Percentiles rank a stretch among this genome's conserved stretches.
phyloP scores from a whole-genome alignment of 2,329 filamentous ascomycete genomes.

The Fusarium guadeloupense region DNA sequence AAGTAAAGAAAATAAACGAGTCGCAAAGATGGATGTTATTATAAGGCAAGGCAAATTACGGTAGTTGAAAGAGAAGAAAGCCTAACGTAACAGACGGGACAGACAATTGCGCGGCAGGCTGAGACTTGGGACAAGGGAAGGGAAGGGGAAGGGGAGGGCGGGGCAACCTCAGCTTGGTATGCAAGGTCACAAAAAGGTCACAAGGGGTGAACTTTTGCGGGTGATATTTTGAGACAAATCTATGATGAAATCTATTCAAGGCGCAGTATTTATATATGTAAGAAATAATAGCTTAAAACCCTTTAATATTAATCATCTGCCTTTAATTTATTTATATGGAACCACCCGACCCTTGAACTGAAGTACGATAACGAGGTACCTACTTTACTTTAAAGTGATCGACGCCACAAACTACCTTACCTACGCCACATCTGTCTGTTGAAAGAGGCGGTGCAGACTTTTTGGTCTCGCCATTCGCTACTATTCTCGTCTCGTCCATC shows the following conservation, averaged over 20 bases:
- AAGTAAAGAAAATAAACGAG: background rate
- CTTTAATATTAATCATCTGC: no score
- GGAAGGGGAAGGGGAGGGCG: conserved; percentile 8
- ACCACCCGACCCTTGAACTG: no score
- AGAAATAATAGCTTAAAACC: no score
- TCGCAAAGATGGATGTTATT: conserved; percentile 4
- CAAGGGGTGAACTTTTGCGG: conserved; percentile 16
- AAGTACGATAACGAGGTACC: background rate
- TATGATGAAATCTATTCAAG: no score
- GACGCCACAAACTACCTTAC: conserved; percentile 39
- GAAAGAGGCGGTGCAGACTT: conserved; percentile 35
- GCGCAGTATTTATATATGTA: no score
- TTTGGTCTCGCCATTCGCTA: conserved; percentile 10
- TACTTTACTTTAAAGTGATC: conserved; percentile 4
- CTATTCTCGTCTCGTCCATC: conserved; percentile 23
- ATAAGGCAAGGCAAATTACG: background rate
- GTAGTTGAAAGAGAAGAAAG: conserved; percentile 11
- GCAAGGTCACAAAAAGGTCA: conserved; percentile 17
- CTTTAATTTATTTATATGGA: no score
- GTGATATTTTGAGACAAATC: no score
- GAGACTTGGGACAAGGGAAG: no score
- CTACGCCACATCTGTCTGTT: conserved; percentile 27
- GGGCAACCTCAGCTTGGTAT: conserved; percentile 8
- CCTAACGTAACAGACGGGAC: conserved; percentile 9
- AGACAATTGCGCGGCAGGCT: conserved; percentile 32